A percentile compares a stretch with the other conserved stretches of the same genome.
These are phyloP conservation scores for Boletus insuetus DNA, from an alignment of 768 basidiomycete species.

Conservation along the genomic window DNA sequence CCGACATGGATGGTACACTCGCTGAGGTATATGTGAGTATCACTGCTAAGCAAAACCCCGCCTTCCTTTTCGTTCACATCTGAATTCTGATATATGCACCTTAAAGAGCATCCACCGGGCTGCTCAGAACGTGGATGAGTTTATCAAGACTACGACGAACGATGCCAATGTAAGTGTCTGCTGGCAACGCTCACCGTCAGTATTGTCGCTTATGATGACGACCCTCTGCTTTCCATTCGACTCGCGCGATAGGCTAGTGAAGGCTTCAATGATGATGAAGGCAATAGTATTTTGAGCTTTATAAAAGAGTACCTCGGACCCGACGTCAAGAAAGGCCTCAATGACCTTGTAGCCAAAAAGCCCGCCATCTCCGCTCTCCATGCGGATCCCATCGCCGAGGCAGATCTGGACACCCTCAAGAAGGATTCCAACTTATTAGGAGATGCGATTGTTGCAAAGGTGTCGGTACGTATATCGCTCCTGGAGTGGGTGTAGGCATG, in stretches of 20 bases:
- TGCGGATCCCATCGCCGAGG: accelerated
- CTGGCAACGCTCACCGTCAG: background rate
- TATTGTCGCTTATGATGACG: background rate
- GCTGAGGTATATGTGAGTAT: background rate
- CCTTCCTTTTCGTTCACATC: background rate
- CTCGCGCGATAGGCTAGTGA: background rate
- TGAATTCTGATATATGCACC: background rate
- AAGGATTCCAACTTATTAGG: background rate
- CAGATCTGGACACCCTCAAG: background rate
- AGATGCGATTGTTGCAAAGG: background rate
- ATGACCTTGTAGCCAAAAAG: background rate
- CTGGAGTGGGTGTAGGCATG: background rate
- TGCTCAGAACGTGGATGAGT: accelerated
- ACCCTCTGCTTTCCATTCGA: too few relatives aligned
- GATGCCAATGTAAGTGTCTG: slow-evolving; percentile 1
- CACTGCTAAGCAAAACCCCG: background rate
- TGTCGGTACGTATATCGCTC: slow-evolving; percentile 1
- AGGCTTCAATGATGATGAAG: background rate
- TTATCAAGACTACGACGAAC: background rate
- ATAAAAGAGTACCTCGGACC: accelerated
- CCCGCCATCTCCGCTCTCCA: background rate
- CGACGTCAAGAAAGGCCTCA: background rate
- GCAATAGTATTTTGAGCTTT: accelerated
- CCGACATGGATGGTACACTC: background rate
- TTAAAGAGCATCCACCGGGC: background rate